Percentiles rank a stretch among this genome's conserved stretches.
These are phyloP conservation scores for Barnettozyma sucrosica DNA, from an alignment of 805 yeast species.

Conservation along the genomic window DNA sequence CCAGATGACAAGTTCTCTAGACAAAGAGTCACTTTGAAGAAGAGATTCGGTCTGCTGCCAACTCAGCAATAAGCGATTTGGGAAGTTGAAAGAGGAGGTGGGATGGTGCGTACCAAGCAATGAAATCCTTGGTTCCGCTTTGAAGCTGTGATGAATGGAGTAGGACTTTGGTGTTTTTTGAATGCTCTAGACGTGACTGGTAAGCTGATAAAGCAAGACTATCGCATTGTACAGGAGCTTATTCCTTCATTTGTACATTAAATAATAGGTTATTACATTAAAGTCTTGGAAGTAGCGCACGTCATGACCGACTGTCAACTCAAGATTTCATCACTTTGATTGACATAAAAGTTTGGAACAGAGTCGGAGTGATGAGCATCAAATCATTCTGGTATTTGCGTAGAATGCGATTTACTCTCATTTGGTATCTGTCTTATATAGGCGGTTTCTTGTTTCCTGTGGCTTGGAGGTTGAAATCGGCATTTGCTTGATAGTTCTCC, in stretches of 20 bases:
- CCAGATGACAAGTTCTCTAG: conserved; percentile 99
- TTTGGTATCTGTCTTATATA: conserved; percentile 20
- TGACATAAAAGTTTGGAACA: not conserved
- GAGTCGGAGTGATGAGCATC: not conserved
- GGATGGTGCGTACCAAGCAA: not conserved
- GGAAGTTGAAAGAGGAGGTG: not conserved
- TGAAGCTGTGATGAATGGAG: not conserved
- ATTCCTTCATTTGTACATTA: not conserved
- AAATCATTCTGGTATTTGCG: not conserved
- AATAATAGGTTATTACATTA: conserved; percentile 3
- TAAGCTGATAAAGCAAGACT: not conserved
- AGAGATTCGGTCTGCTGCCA: conserved; percentile 85
- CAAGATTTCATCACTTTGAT: not conserved
- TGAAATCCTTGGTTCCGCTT: not conserved
- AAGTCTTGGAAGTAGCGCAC: not conserved
- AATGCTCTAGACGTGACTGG: not conserved
- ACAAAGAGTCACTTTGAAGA: conserved; percentile 97
- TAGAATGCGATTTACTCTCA: not conserved
- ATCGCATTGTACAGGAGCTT: not conserved
- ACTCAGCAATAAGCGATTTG: conserved; percentile 48
- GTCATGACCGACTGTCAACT: not conserved
- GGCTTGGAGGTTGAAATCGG: conserved; percentile 62
- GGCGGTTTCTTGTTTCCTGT: conserved; percentile 60
- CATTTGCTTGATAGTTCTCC: conserved; percentile 68
- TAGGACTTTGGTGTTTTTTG: not conserved